A percentile compares a stretch with the other conserved stretches of the same genome.
Evolutionary conservation across 352 stramenopile genomes (phyloP).

Genomic region (Discostella stelligera): DNA sequence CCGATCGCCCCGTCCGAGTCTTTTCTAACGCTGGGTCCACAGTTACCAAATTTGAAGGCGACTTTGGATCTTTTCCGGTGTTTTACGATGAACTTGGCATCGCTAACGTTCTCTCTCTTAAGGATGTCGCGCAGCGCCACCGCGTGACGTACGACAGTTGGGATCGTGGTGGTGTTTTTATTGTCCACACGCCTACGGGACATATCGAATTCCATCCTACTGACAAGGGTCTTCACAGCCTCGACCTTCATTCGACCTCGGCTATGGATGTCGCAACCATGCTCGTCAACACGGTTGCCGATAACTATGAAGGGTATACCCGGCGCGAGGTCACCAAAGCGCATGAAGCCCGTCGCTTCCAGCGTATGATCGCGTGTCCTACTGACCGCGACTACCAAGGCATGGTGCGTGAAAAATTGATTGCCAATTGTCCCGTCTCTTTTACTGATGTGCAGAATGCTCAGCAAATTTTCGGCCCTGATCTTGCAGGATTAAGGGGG

Average conservation of each 20-base stretch:
- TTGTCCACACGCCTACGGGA: neutral
- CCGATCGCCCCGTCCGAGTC: neutral
- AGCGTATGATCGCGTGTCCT: neutral
- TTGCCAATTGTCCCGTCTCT: constrained; percentile 1
- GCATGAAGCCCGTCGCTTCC: too few relatives aligned
- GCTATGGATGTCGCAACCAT: neutral
- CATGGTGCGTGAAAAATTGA: neutral
- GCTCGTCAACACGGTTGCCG: neutral
- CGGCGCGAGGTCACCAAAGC: too few relatives aligned
- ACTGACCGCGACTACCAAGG: neutral
- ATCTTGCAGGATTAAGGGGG: constrained; percentile 28
- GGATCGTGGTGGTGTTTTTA: neutral
- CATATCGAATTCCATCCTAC: constrained; percentile 3
- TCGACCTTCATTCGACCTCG: neutral
- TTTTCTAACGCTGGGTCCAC: constrained; percentile 4
- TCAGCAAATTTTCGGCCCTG: constrained; percentile 11
- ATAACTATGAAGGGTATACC: too few relatives aligned
- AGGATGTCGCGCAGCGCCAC: neutral
- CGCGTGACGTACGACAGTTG: constrained; percentile 11
- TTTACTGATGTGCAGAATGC: constrained; percentile 14
- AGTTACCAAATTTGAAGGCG: neutral
- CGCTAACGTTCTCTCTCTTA: constrained; percentile 42
- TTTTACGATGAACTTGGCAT: constrained; percentile 29
- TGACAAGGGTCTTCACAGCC: neutral
- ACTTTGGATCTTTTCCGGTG: neutral